phyloP scores from a whole-genome alignment of 805 yeast species.

The Candida oleophila region DNA sequence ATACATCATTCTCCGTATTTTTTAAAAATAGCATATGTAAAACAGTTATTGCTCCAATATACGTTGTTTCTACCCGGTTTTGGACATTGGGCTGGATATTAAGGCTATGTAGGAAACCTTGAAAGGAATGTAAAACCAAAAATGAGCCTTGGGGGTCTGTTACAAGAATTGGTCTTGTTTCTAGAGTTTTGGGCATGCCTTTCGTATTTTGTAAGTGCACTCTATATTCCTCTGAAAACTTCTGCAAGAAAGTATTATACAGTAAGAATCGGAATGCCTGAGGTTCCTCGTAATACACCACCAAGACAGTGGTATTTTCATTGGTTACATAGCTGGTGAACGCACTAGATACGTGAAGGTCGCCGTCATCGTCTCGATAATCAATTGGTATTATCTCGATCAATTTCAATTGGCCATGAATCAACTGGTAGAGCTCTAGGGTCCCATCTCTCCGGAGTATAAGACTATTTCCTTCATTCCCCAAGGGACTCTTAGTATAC shows the following conservation, averaged over 20 bases:
- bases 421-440: background rate
- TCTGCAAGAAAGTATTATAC: background rate
- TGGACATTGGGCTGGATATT: background rate
- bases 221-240: background rate
- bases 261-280: background rate
- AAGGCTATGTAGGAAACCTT: background rate
- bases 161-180: constrained; percentile 17
- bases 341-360: background rate
- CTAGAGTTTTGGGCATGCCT: constrained; percentile 13
- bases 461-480: background rate
- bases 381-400: background rate
- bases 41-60: constrained; percentile 13
- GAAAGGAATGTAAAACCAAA: constrained; percentile 18
- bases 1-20: background rate
- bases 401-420: background rate
- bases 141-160: constrained; percentile 12
- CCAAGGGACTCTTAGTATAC: background rate
- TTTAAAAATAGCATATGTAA: constrained; percentile 8
- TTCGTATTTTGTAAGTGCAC: background rate
- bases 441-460: background rate
- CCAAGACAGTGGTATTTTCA: background rate
- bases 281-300: background rate
- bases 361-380: background rate
- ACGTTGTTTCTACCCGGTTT: constrained; percentile 5
- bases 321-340: background rate